Evolutionary conservation across 2,329 filamentous ascomycete genomes (phyloP).

Genomic region (Pseudogymnoascus sp.): DNA sequence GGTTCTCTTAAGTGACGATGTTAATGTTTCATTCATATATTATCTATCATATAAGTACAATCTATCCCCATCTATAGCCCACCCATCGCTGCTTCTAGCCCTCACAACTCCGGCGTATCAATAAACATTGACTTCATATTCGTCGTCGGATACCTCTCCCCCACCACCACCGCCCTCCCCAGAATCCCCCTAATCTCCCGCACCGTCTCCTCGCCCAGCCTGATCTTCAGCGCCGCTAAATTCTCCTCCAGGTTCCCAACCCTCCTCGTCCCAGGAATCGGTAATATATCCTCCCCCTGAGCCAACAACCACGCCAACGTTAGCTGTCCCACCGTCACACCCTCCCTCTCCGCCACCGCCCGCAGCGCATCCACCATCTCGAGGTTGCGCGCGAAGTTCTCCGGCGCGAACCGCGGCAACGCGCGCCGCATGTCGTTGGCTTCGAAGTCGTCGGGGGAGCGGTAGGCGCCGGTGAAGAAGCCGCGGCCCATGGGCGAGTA

Average conservation of each 20-base stretch:
- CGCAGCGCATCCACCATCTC: constrained; percentile 37
- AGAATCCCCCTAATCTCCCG: constrained; percentile 16
- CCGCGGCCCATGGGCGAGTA: constrained; percentile 54
- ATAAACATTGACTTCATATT: background rate
- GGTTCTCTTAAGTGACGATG: background rate
- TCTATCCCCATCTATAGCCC: background rate
- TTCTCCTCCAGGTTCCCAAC: constrained; percentile 34
- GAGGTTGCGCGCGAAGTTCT: constrained; percentile 45
- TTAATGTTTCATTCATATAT: background rate
- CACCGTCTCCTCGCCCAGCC: constrained; percentile 16
- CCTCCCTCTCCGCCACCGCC: constrained; percentile 42
- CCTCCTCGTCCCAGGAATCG: constrained; percentile 46
- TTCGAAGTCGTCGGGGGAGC: constrained; percentile 38
- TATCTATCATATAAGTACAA: background rate
- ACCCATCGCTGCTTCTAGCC: background rate
- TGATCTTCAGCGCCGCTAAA: constrained; percentile 16
- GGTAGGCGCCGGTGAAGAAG: constrained; percentile 44
- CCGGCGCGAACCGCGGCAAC: constrained; percentile 38
- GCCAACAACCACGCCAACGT: constrained; percentile 45
- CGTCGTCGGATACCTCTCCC: constrained; percentile 15
- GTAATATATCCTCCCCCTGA: constrained; percentile 44
- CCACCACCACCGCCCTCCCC: constrained; percentile 31
- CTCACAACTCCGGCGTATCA: background rate
- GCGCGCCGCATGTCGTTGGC: constrained; percentile 39
- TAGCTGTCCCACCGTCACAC: constrained; percentile 40